These are phyloP conservation scores for Beauveria australis DNA, from an alignment of 2,329 filamentous ascomycete species.

Conservation along the genomic window DNA sequence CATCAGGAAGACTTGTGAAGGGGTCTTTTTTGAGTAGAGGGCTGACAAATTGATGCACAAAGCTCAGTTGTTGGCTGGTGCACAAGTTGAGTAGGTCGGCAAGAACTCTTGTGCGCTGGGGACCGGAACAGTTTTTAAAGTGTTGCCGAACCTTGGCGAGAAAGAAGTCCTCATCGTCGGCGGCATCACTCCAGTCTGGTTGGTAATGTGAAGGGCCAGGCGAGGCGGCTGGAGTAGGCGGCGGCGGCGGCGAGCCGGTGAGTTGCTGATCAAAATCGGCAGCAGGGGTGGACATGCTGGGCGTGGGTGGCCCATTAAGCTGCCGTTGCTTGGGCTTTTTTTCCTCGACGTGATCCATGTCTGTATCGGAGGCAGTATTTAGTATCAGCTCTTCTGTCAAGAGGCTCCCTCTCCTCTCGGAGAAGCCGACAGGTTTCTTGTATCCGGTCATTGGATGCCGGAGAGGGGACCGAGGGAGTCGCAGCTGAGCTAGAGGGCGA, in stretches of 20 bases:
- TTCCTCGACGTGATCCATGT: conserved; percentile 40
- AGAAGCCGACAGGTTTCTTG: conserved; percentile 48
- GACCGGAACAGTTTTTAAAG: conserved; percentile 68
- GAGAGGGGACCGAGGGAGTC: background rate
- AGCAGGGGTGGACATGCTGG: conserved; percentile 58
- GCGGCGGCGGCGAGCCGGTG: conserved; percentile 54
- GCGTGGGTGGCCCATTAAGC: conserved; percentile 52
- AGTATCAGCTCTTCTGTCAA: conserved; percentile 51
- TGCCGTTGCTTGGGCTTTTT: conserved; percentile 41
- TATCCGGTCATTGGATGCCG: conserved; percentile 32
- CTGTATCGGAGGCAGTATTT: conserved; percentile 34
- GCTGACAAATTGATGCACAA: conserved; percentile 92
- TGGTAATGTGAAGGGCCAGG: conserved; percentile 53
- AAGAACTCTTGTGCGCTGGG: conserved; percentile 71
- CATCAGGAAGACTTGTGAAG: conserved; percentile 84
- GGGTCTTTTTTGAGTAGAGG: conserved; percentile 93
- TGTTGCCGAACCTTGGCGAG: conserved; percentile 70
- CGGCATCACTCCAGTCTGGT: conserved; percentile 67
- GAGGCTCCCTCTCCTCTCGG: conserved; percentile 51
- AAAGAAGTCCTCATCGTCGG: conserved; percentile 75
- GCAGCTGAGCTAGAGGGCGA: background rate
- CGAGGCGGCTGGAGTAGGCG: conserved; percentile 57
- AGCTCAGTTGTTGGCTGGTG: conserved; percentile 89
- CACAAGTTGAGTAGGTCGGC: conserved; percentile 88
- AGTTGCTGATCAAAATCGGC: conserved; percentile 55